phyloP scores from a whole-genome alignment of 768 basidiomycete genomes.

The Lactarius hengduanensis region DNA sequence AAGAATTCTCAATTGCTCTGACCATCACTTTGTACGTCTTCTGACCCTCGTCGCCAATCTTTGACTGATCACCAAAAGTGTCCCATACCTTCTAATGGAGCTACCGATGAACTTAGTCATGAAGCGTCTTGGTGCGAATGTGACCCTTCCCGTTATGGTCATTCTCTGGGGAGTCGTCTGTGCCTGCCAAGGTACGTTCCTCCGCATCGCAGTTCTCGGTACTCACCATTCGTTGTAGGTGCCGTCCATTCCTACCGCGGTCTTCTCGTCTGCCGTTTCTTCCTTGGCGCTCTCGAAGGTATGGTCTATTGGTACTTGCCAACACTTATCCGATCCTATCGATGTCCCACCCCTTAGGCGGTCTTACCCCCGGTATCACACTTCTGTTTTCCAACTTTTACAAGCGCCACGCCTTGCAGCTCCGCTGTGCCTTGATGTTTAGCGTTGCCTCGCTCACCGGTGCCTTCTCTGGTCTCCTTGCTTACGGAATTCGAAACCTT shows the following conservation, averaged over 20 bases:
- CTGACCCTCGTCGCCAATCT: not conserved
- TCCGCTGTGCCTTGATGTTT: conserved; percentile 43
- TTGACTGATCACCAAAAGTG: conserved; percentile 30
- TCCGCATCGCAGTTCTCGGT: not conserved
- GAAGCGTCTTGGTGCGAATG: conserved; percentile 53
- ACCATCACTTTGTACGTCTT: conserved; percentile 21
- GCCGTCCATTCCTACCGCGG: conserved; percentile 51
- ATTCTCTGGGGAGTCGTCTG: conserved; percentile 63
- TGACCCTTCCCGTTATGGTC: conserved; percentile 59
- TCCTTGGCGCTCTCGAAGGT: conserved; percentile 59
- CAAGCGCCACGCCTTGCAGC: conserved; percentile 31
- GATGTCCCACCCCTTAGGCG: conserved; percentile 21
- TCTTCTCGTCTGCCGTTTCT: conserved; percentile 47
- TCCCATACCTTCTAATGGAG: conserved; percentile 32
- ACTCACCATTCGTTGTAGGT: conserved; percentile 34
- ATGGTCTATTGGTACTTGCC: conserved; percentile 19
- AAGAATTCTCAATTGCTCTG: conserved; percentile 1
- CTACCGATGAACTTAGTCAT: conserved; percentile 33
- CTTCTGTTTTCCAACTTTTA: conserved; percentile 34
- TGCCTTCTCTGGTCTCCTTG: conserved; percentile 62
- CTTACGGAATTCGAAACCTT: conserved; percentile 56
- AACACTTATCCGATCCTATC: not conserved
- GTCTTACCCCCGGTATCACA: conserved; percentile 46
- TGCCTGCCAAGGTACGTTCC: conserved; percentile 52
- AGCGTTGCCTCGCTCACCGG: conserved; percentile 48